Conservation (phyloP, 352 stramenopile species). For the Pythium angustatum region DNA sequence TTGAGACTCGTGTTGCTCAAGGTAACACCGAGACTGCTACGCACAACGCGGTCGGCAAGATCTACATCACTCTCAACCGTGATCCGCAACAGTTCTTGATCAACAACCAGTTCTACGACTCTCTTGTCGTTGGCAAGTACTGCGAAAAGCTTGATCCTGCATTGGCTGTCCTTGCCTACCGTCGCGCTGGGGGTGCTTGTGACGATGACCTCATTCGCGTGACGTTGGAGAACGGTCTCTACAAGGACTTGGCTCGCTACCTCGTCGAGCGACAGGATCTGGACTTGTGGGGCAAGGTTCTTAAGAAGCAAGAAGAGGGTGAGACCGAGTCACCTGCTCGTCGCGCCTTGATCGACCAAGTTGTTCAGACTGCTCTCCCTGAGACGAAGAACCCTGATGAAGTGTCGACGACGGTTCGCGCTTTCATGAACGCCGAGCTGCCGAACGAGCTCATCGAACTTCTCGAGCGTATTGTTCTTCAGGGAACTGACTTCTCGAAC, state of each 20-base stretch:
- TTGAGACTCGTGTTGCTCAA: constrained; percentile 98
- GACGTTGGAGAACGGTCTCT: constrained; percentile 98
- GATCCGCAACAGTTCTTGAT: constrained; percentile 99
- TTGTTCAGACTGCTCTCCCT: constrained; percentile 99
- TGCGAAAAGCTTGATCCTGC: constrained; percentile 99
- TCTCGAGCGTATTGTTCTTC: constrained; percentile 99
- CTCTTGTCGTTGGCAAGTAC: constrained; percentile 98
- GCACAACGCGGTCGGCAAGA: constrained; percentile 99
- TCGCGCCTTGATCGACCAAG: constrained; percentile 97
- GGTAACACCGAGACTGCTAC: constrained; percentile 98
- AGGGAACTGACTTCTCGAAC: constrained; percentile 99
- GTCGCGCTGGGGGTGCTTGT: constrained; percentile 97
- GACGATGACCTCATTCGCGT: constrained; percentile 99
- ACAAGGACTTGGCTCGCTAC: constrained; percentile 99
- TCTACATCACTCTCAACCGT: constrained; percentile 99
- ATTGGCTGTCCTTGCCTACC: constrained; percentile 99
- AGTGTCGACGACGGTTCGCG: constrained; percentile 99
- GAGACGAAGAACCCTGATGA: constrained; percentile 99
- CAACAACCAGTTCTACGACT: constrained; percentile 99
- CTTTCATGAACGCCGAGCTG: constrained; percentile 99
- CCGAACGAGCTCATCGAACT: constrained; percentile 99
- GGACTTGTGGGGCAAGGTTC: constrained; percentile 98
- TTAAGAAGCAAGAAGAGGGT: constrained; percentile 91
- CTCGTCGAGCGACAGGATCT: constrained; percentile 99
- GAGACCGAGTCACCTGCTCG: constrained; percentile 90